Evolutionary conservation across 2,329 filamentous ascomycete species (phyloP).

Genomic region (Fusarium tjaetaba): DNA sequence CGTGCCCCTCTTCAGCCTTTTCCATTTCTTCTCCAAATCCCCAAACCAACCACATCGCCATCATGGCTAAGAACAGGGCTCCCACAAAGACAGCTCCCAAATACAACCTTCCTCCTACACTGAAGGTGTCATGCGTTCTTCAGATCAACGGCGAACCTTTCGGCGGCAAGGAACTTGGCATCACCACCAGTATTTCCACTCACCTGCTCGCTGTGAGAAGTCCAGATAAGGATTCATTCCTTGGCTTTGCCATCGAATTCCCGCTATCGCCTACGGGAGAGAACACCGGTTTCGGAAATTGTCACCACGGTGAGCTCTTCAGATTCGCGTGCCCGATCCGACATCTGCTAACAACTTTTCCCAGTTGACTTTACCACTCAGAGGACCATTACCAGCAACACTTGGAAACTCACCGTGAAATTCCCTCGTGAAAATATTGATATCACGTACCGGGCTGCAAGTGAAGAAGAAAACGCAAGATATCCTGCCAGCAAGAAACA

Average conservation of each 20-base stretch:
- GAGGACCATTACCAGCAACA: not conserved
- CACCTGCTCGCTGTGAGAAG: rapidly evolving
- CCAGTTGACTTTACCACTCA: not conserved
- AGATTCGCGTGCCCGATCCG: rapidly evolving
- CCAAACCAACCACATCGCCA: not conserved
- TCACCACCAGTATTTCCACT: not conserved
- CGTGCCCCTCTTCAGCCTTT: not conserved
- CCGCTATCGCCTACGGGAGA: not conserved
- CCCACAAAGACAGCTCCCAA: not conserved
- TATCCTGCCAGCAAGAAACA: not conserved
- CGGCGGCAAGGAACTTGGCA: not conserved
- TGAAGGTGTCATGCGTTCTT: not conserved
- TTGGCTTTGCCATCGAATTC: not conserved
- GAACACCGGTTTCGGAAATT: not conserved
- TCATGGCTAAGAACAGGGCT: not conserved
- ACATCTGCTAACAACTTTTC: not conserved
- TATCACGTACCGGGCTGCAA: not conserved
- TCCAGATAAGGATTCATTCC: not conserved
- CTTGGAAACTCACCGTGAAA: not conserved
- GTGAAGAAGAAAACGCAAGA: not conserved
- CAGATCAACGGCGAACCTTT: rapidly evolving
- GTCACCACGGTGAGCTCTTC: not conserved
- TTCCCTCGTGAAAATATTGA: not conserved
- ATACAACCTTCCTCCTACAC: not conserved
- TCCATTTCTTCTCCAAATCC: rapidly evolving